A percentile compares a stretch with the other conserved stretches of the same genome.
phyloP scores from a whole-genome alignment of 495 filamentous ascomycete species.

The Tetracladium marchalianum region DNA sequence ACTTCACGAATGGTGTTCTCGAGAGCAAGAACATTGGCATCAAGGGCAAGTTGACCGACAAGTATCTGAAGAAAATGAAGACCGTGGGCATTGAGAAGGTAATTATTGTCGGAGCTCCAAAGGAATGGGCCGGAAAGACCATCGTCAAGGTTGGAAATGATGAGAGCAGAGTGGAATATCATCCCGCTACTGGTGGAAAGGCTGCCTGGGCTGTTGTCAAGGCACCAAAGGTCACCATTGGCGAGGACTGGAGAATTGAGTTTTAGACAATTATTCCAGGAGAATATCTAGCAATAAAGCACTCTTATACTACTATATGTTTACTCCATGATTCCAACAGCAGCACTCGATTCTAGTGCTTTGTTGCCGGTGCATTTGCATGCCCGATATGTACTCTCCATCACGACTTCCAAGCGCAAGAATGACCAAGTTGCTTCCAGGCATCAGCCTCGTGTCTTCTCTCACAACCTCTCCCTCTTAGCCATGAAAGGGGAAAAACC shows the following conservation, averaged over 20 bases:
- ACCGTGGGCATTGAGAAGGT: slow-evolving; percentile 72
- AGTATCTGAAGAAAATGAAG: slow-evolving; percentile 67
- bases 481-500: too few relatives aligned
- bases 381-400: too few relatives aligned
- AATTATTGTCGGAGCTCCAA: slow-evolving; percentile 67
- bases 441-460: too few relatives aligned
- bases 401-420: too few relatives aligned
- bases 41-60: slow-evolving; percentile 53
- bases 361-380: too few relatives aligned
- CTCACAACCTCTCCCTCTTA: too few relatives aligned
- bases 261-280: slow-evolving; percentile 28
- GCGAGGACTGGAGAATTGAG: slow-evolving; percentile 72
- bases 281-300: neutral
- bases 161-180: slow-evolving; percentile 49
- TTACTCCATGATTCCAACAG: too few relatives aligned
- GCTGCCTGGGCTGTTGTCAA: slow-evolving; percentile 74
- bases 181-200: slow-evolving; percentile 45
- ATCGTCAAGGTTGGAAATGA: slow-evolving; percentile 57
- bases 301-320: neutral
- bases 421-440: too few relatives aligned
- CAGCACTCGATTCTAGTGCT: too few relatives aligned
- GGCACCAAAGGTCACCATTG: slow-evolving; percentile 67
- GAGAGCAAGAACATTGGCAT: slow-evolving; percentile 41
- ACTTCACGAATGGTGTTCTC: slow-evolving; percentile 45
- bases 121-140: slow-evolving; percentile 57